Evolutionary conservation across 75 land plant genomes (phyloP), one percentile per base, ranked within the genome.

Genomic region (Sequoiadendron giganteum): DNA sequence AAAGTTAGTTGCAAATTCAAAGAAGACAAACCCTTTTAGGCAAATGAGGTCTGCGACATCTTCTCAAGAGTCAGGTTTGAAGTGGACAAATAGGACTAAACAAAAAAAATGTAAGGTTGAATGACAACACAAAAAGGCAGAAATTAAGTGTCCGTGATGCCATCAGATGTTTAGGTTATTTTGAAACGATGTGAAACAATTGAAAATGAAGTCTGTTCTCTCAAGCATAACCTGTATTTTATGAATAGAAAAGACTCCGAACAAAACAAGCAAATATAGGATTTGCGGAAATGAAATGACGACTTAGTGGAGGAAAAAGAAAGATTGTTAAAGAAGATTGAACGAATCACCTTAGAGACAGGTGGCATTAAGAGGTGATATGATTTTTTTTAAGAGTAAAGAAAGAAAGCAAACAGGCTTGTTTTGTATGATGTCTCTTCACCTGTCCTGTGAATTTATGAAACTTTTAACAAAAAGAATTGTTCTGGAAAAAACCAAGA

Each of bases 181-280:
- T 42, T 93, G 73, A 95, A 95, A 90, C 91, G 95, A 32, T 91
- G 92, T 87, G 96, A 95, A 79, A 93, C 89, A 54, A 89, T 95
- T 65, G 96, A 95, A 90, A 93, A 92, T 86, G 96, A 95, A 90
- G 93, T 95, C 40, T 92, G 96, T 39, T 95, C 95, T 47, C 91
- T 95, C 61, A 92, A 93, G 89, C 90, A 93, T n/a, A 93, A 91
- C 84, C 84, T 93, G 32, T 90, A 94, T 78, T 95, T 95, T 85
- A 95, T 95, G 96, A 95, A 95, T 81, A 95, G 96, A 91, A 95
- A 95, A 88, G 96, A 95, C 83, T 95, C 96, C 15, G 96, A 95
- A 80, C 96, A 95, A 86, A 95, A 95, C 18, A 95, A 95, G 76
- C 96, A 92, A 28, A 95, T 95, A 85, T 95, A 95, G 73, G 96